Conservation (phyloP, 768 basidiomycete genomes). For the Lactarius deliciosus region DNA sequence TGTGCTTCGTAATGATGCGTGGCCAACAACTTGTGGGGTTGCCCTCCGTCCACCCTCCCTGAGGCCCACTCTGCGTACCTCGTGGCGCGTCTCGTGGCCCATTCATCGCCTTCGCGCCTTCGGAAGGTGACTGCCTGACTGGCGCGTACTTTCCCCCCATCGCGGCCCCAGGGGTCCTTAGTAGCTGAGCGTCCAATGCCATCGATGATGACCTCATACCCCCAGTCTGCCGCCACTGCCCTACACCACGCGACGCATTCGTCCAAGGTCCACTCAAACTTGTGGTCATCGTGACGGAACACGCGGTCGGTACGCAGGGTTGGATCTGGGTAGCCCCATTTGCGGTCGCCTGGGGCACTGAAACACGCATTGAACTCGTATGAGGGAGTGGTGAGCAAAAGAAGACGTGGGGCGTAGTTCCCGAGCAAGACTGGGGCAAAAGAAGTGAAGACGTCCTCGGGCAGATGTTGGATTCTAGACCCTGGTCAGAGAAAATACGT, state of each 20-base stretch:
- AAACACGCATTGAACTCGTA: slow-evolving; percentile 82
- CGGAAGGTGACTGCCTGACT: slow-evolving; percentile 66
- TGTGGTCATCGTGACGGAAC: slow-evolving; percentile 82
- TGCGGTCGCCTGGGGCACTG: slow-evolving; percentile 49
- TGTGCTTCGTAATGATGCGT: slow-evolving; percentile 54
- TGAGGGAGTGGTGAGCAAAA: slow-evolving; percentile 83
- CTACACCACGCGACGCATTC: slow-evolving; percentile 72
- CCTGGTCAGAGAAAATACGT: not conserved
- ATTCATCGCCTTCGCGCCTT: slow-evolving; percentile 42
- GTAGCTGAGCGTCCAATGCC: slow-evolving; percentile 61
- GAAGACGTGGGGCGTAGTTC: slow-evolving; percentile 67
- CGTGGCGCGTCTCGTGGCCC: slow-evolving; percentile 32
- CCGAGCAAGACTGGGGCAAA: slow-evolving; percentile 77
- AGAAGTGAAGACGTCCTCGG: slow-evolving; percentile 52
- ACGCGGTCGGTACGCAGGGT: slow-evolving; percentile 69
- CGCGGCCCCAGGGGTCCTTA: slow-evolving; percentile 71
- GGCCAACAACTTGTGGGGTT: slow-evolving; percentile 49
- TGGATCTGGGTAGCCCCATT: slow-evolving; percentile 64
- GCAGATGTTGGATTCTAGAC: slow-evolving; percentile 77
- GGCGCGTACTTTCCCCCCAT: slow-evolving; percentile 62
- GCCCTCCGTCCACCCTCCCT: slow-evolving; percentile 16
- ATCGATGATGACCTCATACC: slow-evolving; percentile 61
- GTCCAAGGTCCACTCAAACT: slow-evolving; percentile 82
- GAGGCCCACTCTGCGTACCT: slow-evolving; percentile 35
- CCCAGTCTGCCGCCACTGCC: slow-evolving; percentile 59